Base-by-base conservation (phyloP, 768 basidiomycete genomes). In the Kwoniella sp. region DNA sequence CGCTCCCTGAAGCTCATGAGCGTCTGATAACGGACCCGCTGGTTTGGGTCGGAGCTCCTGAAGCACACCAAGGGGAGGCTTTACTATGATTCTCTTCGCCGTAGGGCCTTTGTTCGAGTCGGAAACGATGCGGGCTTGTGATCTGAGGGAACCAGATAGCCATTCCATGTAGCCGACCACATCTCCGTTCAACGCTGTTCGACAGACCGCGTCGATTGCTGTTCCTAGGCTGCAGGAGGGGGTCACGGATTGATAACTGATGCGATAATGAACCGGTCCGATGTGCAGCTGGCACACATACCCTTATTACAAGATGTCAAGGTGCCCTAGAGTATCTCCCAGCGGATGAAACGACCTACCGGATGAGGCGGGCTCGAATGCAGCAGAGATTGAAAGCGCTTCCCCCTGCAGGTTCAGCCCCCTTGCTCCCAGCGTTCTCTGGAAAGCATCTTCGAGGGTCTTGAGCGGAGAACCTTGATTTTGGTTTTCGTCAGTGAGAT, bases 281-380 rank as follows among this genome's bases (percentile, higher is more conserved):
- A 61, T 19, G 9, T 26, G 39, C 3, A 61, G 46, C 2, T 45
- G 48, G 31, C 48, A 49, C 1, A 50, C 55, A 28, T 44, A 49
- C 14, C 25, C 55, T 56, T 27, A 20, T 26, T 3, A 38, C 19
- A 6, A n/a, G 29, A 36, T 6, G 15, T 36, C 10, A 27, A 29
- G 3, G 25, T 20, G 5, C 27, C n/a, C 17, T 23, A 26, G 14
- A 52, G 15, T 9, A 44, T 38, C 7, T 47, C 34, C 50, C 56
- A 47, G 17, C 25, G 32, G 14, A 42, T 45, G 4, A 29, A 17
- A 10, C 51, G 42, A 3, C 22, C 19, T 9, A 32, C 34, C 1
- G 50, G 32, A 28, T 41, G 23, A 11, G 44, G n/a, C n/a, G n/a
- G n/a, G n/a, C n/a, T n/a, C n/a, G n/a, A n/a, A n/a, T n/a, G n/a